These are phyloP conservation scores for Pseudozyma pruni DNA, from an alignment of 1,284 basidiomycete genomes.

Conservation along the genomic window DNA sequence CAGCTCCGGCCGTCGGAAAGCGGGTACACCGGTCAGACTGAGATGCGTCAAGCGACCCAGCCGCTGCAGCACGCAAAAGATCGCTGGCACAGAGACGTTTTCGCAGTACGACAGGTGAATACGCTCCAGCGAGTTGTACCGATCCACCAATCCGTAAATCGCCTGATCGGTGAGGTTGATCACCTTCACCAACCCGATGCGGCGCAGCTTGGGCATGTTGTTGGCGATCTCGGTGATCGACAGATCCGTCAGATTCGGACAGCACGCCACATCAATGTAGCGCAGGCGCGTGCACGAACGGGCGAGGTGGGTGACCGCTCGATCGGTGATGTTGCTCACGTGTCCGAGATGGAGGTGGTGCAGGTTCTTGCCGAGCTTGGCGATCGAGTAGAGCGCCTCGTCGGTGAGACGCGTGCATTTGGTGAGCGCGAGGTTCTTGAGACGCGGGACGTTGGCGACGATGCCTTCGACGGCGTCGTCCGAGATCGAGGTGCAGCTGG, in stretches of 20 bases:
- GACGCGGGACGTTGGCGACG: conserved; percentile 84
- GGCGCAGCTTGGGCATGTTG: conserved; percentile 84
- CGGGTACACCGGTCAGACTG: conserved; percentile 92
- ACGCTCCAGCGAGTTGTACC: conserved; percentile 82
- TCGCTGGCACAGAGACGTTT: conserved; percentile 88
- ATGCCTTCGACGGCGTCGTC: conserved; percentile 92
- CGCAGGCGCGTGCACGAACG: conserved; percentile 89
- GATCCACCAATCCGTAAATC: conserved; percentile 81
- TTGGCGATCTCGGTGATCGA: conserved; percentile 90
- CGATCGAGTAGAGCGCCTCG: conserved; percentile 83
- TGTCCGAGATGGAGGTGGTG: conserved; percentile 97
- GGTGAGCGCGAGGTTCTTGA: conserved; percentile 90
- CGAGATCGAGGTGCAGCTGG: conserved; percentile 81
- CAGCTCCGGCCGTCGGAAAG: conserved; percentile 85
- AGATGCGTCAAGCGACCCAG: conserved; percentile 90
- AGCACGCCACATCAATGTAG: conserved; percentile 98
- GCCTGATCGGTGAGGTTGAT: conserved; percentile 92
- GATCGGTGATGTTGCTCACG: conserved; percentile 85
- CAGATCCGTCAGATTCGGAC: conserved; percentile 87
- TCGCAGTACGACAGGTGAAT: conserved; percentile 98
- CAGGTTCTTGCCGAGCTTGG: conserved; percentile 85
- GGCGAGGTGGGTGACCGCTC: conserved; percentile 84
- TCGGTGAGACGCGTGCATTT: conserved; percentile 91
- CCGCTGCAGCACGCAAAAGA: conserved; percentile 88
- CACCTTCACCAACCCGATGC: conserved; percentile 92